Conservation (phyloP, 495 filamentous ascomycete species). For the Neurospora discreta region DNA sequence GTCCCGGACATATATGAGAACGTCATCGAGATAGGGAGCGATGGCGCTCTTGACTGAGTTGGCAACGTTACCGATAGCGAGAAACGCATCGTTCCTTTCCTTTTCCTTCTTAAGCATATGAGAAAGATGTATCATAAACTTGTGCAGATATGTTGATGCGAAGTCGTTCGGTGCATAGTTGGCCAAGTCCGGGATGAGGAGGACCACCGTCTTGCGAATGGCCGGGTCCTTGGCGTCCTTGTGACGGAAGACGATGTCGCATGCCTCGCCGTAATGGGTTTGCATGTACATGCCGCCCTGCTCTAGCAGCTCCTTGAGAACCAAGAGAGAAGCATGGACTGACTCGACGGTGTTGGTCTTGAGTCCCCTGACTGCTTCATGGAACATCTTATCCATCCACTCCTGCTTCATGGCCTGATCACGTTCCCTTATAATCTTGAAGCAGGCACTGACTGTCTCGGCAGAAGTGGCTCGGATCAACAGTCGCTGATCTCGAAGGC, state of each 20-base stretch:
- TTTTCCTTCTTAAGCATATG: constrained; percentile 91
- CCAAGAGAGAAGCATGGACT: constrained; percentile 83
- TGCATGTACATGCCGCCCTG: constrained; percentile 99
- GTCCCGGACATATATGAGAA: constrained; percentile 83
- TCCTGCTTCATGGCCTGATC: constrained; percentile 72
- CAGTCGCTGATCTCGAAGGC: constrained; percentile 75
- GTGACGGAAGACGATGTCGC: constrained; percentile 79
- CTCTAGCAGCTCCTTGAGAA: constrained; percentile 78
- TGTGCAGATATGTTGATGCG: constrained; percentile 68
- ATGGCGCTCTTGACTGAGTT: constrained; percentile 88
- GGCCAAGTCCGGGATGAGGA: constrained; percentile 85
- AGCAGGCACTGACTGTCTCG: constrained; percentile 82
- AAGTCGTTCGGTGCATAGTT: constrained; percentile 86
- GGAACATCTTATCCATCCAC: constrained; percentile 80
- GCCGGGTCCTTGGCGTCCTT: constrained; percentile 84
- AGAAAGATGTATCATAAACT: constrained; percentile 94
- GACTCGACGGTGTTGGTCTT: constrained; percentile 68
- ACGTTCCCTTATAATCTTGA: constrained; percentile 84
- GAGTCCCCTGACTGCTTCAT: constrained; percentile 69
- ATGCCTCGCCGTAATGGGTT: constrained; percentile 72
- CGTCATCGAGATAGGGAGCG: constrained; percentile 87
- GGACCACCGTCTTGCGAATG: constrained; percentile 77
- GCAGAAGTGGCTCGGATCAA: constrained; percentile 86
- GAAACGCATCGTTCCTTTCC: constrained; percentile 83
- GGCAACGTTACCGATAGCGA: constrained; percentile 93